Base-by-base conservation (phyloP, 345 rosid species). In the Linum tenue region DNA sequence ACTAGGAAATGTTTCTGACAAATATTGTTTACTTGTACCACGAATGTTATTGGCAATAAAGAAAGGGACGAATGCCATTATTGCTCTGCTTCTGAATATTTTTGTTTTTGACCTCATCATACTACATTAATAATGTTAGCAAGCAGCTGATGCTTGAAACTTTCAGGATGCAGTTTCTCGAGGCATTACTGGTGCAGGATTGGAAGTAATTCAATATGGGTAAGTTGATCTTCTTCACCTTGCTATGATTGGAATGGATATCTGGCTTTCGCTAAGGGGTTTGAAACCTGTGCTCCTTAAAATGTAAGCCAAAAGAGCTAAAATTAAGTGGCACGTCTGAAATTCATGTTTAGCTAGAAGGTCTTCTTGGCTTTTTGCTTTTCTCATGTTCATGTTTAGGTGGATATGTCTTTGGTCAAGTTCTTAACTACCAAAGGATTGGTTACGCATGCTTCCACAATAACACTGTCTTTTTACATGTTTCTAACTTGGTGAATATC, bases 121-220 rank as follows among this genome's bases (percentile, higher is more conserved):
- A 59, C 22, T 56, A 60, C 40, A 5, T 48, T 57, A 42, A 14
- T 63, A 39, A 55, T 63, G 65, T 22, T 22, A 39, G 74, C 70
- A 67, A 40, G 43, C 59, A 70, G 69, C 70, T 68, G 12, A 55
- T 64, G 55, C 42, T 69, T 65, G 70, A 22, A 55, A 76, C 69
- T 73, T 76, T 63, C 85, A 94, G 97, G 96, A 85, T 65, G 95
- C 92, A 1, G 92, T 90, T 80, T 82, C 96, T 72, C 86, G 86
- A 60, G 96, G 99, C 65, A 75, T 94, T 73, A 75, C 83, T 67
- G 64, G 78, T 60, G 85, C 86, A 39, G 92, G 96, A 68, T 58
- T 86, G 70, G 87, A 84, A 65, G 95, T 94, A 65, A 79, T 94
- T 75, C 97, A 85, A 68, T 94, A 82, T 65, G 97, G 99, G 99